These are phyloP conservation scores for Hypoxylon subgilvum DNA, from an alignment of 495 filamentous ascomycete genomes.

Conservation along the genomic window DNA sequence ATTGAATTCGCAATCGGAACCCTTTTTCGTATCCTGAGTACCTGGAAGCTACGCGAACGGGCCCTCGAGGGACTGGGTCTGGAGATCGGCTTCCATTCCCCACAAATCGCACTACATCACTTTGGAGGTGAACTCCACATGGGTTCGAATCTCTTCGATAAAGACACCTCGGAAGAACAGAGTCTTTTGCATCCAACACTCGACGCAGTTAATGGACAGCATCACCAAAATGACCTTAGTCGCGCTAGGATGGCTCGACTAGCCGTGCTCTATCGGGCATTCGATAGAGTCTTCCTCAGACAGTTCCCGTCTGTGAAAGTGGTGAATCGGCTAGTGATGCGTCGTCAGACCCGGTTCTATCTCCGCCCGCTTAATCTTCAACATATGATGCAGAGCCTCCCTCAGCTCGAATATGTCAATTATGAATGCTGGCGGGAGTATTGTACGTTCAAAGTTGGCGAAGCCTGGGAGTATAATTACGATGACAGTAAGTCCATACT, in stretches of 20 bases:
- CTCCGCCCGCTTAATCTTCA: too few species aligned
- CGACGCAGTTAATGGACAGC: too few species aligned
- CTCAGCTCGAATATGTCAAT: slow-evolving; percentile 28
- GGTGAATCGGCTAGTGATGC: slow-evolving; percentile 33
- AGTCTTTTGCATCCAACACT: too few species aligned
- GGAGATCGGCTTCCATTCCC: slow-evolving; percentile 33
- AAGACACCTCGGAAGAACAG: background rate
- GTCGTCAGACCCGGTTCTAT: slow-evolving; percentile 32
- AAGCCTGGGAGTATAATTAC: too few species aligned
- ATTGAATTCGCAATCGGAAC: background rate
- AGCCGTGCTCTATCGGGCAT: too few species aligned
- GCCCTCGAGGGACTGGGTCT: background rate
- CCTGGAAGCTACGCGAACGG: background rate
- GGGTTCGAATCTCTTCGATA: slow-evolving; percentile 15
- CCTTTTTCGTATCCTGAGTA: slow-evolving; percentile 1
- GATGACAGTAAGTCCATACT: slow-evolving; percentile 27
- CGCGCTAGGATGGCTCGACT: too few species aligned
- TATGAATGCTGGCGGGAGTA: slow-evolving; percentile 36
- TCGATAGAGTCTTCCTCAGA: too few species aligned
- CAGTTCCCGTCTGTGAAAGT: slow-evolving; percentile 17
- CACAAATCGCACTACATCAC: slow-evolving; percentile 28
- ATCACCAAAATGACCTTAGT: too few species aligned
- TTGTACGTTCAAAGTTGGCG: too few species aligned
- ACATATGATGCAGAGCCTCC: slow-evolving; percentile 31
- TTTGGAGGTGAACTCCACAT: slow-evolving; percentile 6